Percentiles rank a stretch among this genome's conserved stretches.
phyloP scores from a whole-genome alignment of 2,329 filamentous ascomycete species.

The Ophiobolus disseminans region DNA sequence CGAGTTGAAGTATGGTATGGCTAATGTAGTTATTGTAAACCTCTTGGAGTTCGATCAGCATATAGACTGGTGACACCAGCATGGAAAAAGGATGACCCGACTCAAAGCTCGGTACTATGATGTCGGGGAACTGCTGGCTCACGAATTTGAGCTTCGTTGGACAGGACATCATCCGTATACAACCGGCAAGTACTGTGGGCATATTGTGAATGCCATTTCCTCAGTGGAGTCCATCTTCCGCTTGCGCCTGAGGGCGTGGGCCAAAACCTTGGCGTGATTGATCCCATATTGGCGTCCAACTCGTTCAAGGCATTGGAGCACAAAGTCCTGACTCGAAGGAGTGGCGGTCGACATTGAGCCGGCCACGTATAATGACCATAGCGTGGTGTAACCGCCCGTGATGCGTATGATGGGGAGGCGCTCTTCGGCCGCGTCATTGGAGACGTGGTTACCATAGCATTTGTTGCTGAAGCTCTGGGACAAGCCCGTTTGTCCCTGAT shows the following conservation, averaged over 20 bases:
- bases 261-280: conserved; percentile 41
- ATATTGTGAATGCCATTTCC: conserved; percentile 8
- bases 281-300: conserved; percentile 60
- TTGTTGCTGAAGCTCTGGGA: conserved; percentile 32
- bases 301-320: conserved; percentile 61
- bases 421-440: conserved; percentile 11
- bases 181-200: conserved; percentile 23
- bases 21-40: no score
- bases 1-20: no score
- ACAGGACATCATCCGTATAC: no score
- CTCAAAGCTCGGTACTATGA: no score
- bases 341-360: conserved; percentile 38
- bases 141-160: no score
- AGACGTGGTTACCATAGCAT: neutral
- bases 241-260: conserved; percentile 30
- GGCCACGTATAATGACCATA: conserved; percentile 44
- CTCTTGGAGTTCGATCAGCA: no score
- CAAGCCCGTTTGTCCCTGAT: no score
- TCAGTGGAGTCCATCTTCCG: conserved; percentile 14
- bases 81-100: no score
- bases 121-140: no score
- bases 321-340: conserved; percentile 30
- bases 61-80: no score
- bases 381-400: conserved; percentile 38
- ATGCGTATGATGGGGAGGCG: conserved; percentile 41